Conservation (phyloP, 306 rosid species). For the Cyclanthera cordifolia region DNA sequence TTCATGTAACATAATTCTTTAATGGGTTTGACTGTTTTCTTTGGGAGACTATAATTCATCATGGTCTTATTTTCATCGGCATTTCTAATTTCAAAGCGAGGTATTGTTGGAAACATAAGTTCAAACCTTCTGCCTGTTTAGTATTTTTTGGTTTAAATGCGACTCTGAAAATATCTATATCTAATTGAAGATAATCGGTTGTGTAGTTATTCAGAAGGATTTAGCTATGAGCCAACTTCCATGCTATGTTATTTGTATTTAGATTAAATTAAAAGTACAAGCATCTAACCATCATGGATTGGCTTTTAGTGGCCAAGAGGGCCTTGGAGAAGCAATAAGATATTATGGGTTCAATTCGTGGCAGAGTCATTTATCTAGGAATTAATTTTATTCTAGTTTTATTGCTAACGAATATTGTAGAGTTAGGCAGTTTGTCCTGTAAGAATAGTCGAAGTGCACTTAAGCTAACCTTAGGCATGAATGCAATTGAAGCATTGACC, state of each 20-base stretch:
- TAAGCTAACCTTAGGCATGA: background rate
- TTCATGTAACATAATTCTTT: background rate
- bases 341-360: too few relatives aligned
- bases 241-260: background rate
- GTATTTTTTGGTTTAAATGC: background rate
- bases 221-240: background rate
- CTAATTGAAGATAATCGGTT: background rate
- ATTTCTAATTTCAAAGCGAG: background rate
- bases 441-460: too few relatives aligned
- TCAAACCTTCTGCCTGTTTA: background rate
- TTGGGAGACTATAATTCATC: background rate
- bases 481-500: background rate
- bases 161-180: background rate
- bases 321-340: too few relatives aligned
- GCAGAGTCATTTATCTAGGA: too few relatives aligned
- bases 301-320: too few relatives aligned
- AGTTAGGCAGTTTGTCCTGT: too few relatives aligned
- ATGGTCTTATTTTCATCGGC: background rate
- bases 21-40: background rate
- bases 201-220: background rate
- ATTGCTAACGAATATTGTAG: too few relatives aligned
- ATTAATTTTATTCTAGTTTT: too few relatives aligned
- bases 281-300: too few relatives aligned
- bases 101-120: background rate
- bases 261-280: background rate